Evolutionary conservation across 306 rosid genomes (phyloP).

Genomic region (Castanea sativa): DNA sequence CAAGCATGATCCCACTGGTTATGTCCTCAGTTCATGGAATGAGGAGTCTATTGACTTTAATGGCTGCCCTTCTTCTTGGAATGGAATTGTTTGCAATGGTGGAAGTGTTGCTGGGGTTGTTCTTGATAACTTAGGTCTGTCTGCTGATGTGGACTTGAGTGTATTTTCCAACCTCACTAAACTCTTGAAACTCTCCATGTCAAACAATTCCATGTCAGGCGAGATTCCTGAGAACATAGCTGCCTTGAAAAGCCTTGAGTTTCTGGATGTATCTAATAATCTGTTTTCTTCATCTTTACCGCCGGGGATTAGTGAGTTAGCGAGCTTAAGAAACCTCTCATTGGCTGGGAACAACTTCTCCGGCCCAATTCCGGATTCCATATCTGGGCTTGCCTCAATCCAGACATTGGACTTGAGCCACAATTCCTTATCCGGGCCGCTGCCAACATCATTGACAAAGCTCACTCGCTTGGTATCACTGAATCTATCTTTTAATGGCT

Average conservation of each 20-base stretch:
- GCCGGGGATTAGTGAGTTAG: constrained; percentile 50
- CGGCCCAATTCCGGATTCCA: constrained; percentile 63
- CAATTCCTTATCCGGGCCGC: constrained; percentile 66
- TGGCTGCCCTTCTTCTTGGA: constrained; percentile 99
- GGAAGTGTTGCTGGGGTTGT: constrained; percentile 96
- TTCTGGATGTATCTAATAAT: constrained; percentile 79
- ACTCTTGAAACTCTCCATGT: constrained; percentile 76
- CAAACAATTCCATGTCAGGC: constrained; percentile 79
- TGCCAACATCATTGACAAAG: constrained; percentile 61
- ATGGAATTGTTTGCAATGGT: constrained; percentile 84
- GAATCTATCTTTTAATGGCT: constrained; percentile 68
- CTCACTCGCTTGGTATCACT: constrained; percentile 58
- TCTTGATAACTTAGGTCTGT: constrained; percentile 76
- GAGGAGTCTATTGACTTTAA: constrained; percentile 95
- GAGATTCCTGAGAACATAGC: constrained; percentile 59
- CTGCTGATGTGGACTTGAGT: constrained; percentile 75
- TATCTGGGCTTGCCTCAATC: constrained; percentile 64
- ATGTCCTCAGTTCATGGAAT: constrained; percentile 88
- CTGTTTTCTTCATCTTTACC: constrained; percentile 71
- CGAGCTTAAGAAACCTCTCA: constrained; percentile 69
- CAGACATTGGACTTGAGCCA: constrained; percentile 79
- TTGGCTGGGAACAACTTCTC: constrained; percentile 88
- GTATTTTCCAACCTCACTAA: constrained; percentile 77
- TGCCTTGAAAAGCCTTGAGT: constrained; percentile 65
- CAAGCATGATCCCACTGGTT: constrained; percentile 94